phyloP scores from a whole-genome alignment of 2,329 filamentous ascomycete species.

The Colletotrichum sp. region DNA sequence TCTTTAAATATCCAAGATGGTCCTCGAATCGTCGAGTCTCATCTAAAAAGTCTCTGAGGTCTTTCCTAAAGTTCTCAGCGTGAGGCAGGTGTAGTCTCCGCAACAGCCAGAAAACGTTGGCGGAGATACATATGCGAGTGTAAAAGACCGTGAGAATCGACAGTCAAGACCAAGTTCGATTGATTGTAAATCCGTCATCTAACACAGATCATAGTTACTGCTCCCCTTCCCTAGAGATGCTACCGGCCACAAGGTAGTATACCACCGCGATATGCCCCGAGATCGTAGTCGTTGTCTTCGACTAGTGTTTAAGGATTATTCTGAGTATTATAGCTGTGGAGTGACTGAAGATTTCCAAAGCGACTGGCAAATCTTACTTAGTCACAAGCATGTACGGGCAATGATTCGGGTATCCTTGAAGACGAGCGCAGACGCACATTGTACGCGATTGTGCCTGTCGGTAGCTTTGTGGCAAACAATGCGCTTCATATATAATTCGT shows the following conservation, averaged over 20 bases:
- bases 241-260: neutral
- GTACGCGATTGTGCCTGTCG: neutral
- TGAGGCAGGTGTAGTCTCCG: rapidly evolving
- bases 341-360: neutral
- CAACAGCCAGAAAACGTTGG: neutral
- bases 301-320: neutral
- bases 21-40: neutral
- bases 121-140: neutral
- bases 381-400: neutral
- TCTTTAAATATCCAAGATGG: neutral
- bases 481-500: rapidly evolving
- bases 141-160: neutral
- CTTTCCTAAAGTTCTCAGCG: rapidly evolving
- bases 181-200: neutral
- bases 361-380: rapidly evolving
- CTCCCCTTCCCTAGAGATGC: neutral
- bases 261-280: rapidly evolving
- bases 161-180: neutral
- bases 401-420: neutral
- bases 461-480: neutral
- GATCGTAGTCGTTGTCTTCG: rapidly evolving
- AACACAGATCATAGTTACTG: rapidly evolving
- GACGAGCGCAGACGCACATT: neutral
- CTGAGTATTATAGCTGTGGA: neutral
- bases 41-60: neutral